Percentiles rank a stretch among this genome's conserved stretches.
Evolutionary conservation across 176 grass and related monocot genomes (phyloP).

Genomic region (Cenchrus purpureus): DNA sequence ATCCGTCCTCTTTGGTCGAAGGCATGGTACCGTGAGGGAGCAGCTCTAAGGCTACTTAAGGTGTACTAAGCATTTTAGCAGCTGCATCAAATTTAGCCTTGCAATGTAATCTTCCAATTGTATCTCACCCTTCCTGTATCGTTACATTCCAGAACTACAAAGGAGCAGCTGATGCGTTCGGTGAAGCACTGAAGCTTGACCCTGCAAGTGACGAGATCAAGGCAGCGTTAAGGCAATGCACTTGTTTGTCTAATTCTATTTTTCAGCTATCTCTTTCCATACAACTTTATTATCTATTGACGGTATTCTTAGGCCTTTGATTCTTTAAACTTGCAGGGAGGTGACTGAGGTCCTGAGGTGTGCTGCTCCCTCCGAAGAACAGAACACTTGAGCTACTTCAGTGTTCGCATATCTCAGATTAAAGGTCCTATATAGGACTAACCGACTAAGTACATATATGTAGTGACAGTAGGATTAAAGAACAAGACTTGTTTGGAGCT

Average conservation of each 20-base stretch:
- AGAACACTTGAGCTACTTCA: background rate
- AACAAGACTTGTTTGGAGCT: background rate
- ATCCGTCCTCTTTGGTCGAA: conserved; percentile 10
- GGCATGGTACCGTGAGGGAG: conserved; percentile 7
- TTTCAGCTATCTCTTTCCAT: background rate
- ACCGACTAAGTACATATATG: background rate
- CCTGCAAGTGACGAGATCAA: conserved; percentile 5
- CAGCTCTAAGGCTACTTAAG: background rate
- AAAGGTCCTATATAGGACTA: background rate
- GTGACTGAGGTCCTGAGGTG: background rate
- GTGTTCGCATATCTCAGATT: background rate
- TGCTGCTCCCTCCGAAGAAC: background rate
- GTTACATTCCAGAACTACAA: background rate
- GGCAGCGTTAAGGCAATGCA: conserved; percentile 7
- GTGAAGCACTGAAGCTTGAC: background rate
- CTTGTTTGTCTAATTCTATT: background rate
- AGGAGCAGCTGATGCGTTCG: background rate
- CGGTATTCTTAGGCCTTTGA: background rate
- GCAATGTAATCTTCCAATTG: background rate
- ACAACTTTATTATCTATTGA: background rate
- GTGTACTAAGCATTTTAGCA: background rate
- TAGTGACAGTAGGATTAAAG: background rate
- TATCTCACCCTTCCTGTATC: background rate
- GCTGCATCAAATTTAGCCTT: background rate
- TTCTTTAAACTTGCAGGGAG: conserved; percentile 5